phyloP scores from a whole-genome alignment of 495 filamentous ascomycete species.

The Corynascus novoguineensis region DNA sequence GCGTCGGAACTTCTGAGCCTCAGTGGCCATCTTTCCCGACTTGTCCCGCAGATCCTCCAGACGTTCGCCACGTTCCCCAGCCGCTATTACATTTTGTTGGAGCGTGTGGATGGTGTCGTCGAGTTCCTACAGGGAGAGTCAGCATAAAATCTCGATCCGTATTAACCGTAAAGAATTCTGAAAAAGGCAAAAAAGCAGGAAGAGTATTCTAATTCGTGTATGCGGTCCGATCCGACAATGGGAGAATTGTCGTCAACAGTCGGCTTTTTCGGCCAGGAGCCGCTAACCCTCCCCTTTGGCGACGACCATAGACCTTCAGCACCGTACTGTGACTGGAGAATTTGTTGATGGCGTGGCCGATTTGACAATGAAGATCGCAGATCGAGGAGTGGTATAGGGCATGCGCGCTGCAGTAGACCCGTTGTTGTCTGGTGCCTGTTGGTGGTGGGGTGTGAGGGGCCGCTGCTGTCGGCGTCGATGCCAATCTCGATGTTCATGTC shows the following conservation, averaged over 20 bases:
- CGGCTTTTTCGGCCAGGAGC: neutral
- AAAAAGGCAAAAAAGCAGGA: neutral
- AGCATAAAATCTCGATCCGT: slow-evolving; percentile 13
- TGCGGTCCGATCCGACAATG: neutral
- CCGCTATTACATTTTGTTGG: slow-evolving; percentile 91
- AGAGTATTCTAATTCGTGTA: no score
- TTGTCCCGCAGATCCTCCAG: slow-evolving; percentile 91
- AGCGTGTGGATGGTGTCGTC: slow-evolving; percentile 88
- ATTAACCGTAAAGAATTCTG: no score
- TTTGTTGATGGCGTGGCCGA: no score
- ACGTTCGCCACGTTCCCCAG: slow-evolving; percentile 82
- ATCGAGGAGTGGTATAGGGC: no score
- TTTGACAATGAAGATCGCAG: no score
- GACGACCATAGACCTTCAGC: no score
- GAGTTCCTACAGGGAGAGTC: slow-evolving; percentile 66
- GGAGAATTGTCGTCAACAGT: neutral
- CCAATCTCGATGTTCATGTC: neutral
- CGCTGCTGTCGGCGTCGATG: no score
- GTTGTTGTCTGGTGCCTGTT: no score
- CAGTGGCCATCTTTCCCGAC: slow-evolving; percentile 85
- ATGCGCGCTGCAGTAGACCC: no score
- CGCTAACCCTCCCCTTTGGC: neutral
- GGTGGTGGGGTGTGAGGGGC: no score
- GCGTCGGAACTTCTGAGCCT: slow-evolving; percentile 88
- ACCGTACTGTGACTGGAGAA: no score